Evolutionary conservation across 495 filamentous ascomycete genomes (phyloP), one percentile per base, ranked within the genome.

Genomic region (Echria macrotheca): DNA sequence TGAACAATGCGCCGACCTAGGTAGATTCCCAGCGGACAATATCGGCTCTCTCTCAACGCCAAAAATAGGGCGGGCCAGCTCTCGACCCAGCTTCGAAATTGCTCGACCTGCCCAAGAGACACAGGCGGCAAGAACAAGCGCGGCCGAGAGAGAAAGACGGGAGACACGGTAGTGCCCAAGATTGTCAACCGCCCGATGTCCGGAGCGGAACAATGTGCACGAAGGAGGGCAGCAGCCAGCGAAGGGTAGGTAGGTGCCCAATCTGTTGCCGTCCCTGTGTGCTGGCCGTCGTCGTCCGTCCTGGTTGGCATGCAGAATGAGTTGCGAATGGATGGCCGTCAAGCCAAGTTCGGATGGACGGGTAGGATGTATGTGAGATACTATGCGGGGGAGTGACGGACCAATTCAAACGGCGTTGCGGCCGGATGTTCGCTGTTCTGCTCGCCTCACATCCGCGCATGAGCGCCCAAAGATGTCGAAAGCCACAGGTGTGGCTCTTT

Each of bases 401-500:
- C n/a, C n/a, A n/a, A n/a, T n/a, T n/a, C n/a, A n/a, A n/a, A n/a
- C n/a, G n/a, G n/a, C n/a, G n/a, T n/a, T n/a, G n/a, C n/a, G n/a
- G n/a, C n/a, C n/a, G n/a, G n/a, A n/a, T n/a, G n/a, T n/a, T n/a
- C n/a, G 18, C 28, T 4, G 4, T 9, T 11, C 44, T 36, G 29
- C 44, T 32, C 44, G 41, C 41, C 41, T 44, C 24, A 29, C 41
- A 26, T 47, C 44, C 31, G 45, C 45, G 35, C 45, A 14, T 48
- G 23, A 32, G 25, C 35, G 35, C 45, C 45, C 28, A 48, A 48
- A 9, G 12, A 19, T 14, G 22, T 5, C 15, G 35, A 37, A 46
- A 58, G 47, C 51, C 51, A 58, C 51, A 58, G 23, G 26, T 22
- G 53, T 56, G 53, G 49, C 49, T 55, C 49, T 17, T 26, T 38